A percentile compares a stretch with the other conserved stretches of the same genome.
These are phyloP conservation scores for Limonium bicolor DNA, from an alignment of 148 eudicot species.

Conservation along the genomic window DNA sequence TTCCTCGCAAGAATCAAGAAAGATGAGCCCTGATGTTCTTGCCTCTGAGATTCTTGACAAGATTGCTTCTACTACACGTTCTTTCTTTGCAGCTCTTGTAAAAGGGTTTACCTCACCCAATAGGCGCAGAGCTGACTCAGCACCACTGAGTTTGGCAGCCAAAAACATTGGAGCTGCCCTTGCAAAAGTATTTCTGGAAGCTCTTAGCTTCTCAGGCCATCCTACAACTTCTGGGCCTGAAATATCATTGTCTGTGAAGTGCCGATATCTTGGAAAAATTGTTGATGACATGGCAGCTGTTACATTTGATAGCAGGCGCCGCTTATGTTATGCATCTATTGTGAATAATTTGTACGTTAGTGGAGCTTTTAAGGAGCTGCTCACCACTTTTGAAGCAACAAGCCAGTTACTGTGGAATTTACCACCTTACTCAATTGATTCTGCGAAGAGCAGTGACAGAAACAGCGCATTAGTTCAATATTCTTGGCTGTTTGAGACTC, in stretches of 20 bases:
- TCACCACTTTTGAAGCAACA: constrained; percentile 95
- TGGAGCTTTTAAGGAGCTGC: constrained; percentile 86
- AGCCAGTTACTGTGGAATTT: constrained; percentile 82
- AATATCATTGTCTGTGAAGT: constrained; percentile 51
- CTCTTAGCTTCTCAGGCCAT: constrained; percentile 67
- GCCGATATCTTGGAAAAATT: constrained; percentile 90
- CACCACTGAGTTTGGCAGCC: constrained; percentile 56
- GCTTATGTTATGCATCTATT: constrained; percentile 58
- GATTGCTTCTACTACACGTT: constrained; percentile 63
- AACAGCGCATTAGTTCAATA: constrained; percentile 43
- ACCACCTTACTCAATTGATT: constrained; percentile 33
- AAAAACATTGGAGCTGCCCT: constrained; percentile 80
- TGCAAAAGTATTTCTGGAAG: constrained; percentile 71
- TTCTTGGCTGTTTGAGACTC: constrained; percentile 76
- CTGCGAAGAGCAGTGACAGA: constrained; percentile 31
- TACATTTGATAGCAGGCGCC: constrained; percentile 73
- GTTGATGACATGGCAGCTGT: constrained; percentile 86
- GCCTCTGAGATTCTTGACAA: constrained; percentile 56
- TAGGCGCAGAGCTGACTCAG: constrained; percentile 86
- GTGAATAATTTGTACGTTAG: constrained; percentile 81
- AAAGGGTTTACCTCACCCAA: constrained; percentile 79
- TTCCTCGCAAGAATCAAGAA: constrained; percentile 40
- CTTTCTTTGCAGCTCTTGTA: constrained; percentile 70
- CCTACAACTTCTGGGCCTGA: constrained; percentile 34
- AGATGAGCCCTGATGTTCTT: constrained; percentile 75